These are phyloP conservation scores for Haplosporangium sp. DNA, from an alignment of 371 early-diverging fungal genomes.

Conservation along the genomic window DNA sequence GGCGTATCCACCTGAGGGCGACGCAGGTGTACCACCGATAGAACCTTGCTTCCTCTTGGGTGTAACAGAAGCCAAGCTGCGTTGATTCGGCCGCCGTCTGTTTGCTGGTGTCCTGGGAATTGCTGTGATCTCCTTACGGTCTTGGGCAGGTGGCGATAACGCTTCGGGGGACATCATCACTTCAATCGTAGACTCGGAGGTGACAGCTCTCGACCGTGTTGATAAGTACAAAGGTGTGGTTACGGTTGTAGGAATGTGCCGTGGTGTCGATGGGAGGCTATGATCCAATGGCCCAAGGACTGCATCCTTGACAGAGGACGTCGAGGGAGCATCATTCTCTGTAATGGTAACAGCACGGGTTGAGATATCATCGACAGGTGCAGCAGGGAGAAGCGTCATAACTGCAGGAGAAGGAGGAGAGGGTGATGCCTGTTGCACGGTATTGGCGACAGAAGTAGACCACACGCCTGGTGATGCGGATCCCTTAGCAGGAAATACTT, in stretches of 20 bases:
- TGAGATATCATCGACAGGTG: background rate
- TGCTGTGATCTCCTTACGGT: background rate
- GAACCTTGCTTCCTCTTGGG: conserved; percentile 18
- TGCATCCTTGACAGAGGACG: too few species aligned
- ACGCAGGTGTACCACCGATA: conserved; percentile 9
- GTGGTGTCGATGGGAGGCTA: too few species aligned
- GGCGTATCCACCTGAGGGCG: conserved; percentile 8
- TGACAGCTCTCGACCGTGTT: too few species aligned
- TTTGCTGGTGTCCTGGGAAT: conserved; percentile 7
- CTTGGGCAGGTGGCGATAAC: too few species aligned
- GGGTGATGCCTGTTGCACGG: conserved; percentile 3
- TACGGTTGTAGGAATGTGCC: too few species aligned
- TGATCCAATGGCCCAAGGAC: too few species aligned
- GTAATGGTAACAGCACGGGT: too few species aligned
- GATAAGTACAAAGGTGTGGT: too few species aligned
- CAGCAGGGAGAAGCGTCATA: background rate
- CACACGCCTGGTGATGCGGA: conserved; percentile 8
- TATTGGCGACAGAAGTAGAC: conserved; percentile 4
- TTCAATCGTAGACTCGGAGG: too few species aligned
- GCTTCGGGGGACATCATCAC: too few species aligned
- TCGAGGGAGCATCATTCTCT: too few species aligned
- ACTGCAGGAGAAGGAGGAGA: conserved; percentile 4
- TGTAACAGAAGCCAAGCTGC: conserved; percentile 3
- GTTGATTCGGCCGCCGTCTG: conserved; percentile 1
- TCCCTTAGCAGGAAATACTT: conserved; percentile 13